Percentiles rank a stretch among this genome's conserved stretches.
phyloP scores from a whole-genome alignment of 2,329 filamentous ascomycete genomes.

The Nemania sp. region DNA sequence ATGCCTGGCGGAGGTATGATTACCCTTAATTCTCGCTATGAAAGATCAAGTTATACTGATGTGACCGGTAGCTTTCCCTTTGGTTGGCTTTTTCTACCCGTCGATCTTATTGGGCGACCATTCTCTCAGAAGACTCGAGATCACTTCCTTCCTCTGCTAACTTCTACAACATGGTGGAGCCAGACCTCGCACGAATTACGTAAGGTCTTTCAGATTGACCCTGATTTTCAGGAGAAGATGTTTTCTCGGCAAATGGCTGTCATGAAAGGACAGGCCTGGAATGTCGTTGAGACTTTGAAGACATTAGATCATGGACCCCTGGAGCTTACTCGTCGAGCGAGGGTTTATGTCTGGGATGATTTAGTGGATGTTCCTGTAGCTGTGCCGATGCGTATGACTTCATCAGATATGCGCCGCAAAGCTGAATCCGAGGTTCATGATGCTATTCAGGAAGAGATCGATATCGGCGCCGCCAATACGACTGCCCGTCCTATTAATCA shows the following conservation, averaged over 20 bases:
- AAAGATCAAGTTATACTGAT: conserved; percentile 33
- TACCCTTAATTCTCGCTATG: background rate
- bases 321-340: conserved; percentile 85
- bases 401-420: conserved; percentile 78
- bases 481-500: conserved; percentile 48
- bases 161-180: conserved; percentile 95
- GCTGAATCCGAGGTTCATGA: conserved; percentile 51
- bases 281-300: conserved; percentile 97
- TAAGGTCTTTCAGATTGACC: conserved; percentile 85
- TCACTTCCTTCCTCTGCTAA: conserved; percentile 94
- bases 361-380: conserved; percentile 94
- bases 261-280: conserved; percentile 99
- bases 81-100: conserved; percentile 96
- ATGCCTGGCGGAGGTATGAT: conserved; percentile 71
- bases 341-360: conserved; percentile 98
- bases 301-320: conserved; percentile 88
- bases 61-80: conserved; percentile 83
- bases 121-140: conserved; percentile 93
- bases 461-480: conserved; percentile 75
- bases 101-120: conserved; percentile 92
- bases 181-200: conserved; percentile 88
- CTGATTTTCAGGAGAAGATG: conserved; percentile 98
- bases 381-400: conserved; percentile 83
- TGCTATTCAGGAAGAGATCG: conserved; percentile 82
- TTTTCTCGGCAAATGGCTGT: conserved; percentile 98